phyloP scores from a whole-genome alignment of 1,284 basidiomycete species.

The Stygiomarasmius scandens region DNA sequence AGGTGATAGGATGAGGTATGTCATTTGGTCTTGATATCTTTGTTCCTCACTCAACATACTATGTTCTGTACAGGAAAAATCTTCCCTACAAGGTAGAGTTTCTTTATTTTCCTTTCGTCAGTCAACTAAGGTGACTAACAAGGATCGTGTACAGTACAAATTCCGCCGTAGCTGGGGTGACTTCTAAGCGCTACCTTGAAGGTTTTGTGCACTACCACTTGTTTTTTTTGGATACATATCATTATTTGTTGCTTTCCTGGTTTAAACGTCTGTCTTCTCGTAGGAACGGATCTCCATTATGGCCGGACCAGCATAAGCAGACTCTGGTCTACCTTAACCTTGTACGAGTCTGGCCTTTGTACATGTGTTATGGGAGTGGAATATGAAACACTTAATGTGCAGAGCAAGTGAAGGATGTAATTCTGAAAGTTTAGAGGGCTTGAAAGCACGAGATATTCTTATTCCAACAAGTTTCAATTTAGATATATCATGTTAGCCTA shows the following conservation, averaged over 20 bases:
- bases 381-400: too few species aligned
- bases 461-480: too few species aligned
- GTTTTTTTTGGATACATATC: slow-evolving; percentile 2
- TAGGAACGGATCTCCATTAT: too few species aligned
- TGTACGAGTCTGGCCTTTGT: too few species aligned
- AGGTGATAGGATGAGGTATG: slow-evolving; percentile 70
- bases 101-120: slow-evolving; percentile 6
- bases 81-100: slow-evolving; percentile 80
- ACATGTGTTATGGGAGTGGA: too few species aligned
- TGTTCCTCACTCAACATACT: slow-evolving; percentile 1
- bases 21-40: slow-evolving; percentile 16
- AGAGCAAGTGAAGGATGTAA: too few species aligned
- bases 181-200: slow-evolving; percentile 48
- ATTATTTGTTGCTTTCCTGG: neutral
- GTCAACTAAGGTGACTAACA: slow-evolving; percentile 40
- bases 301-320: too few species aligned
- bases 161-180: slow-evolving; percentile 85
- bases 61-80: slow-evolving; percentile 55
- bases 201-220: neutral
- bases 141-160: slow-evolving; percentile 80
- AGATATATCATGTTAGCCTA: too few species aligned
- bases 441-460: too few species aligned
- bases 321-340: too few species aligned
- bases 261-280: neutral
- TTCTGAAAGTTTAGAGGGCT: too few species aligned